A percentile compares a stretch with the other conserved stretches of the same genome.
These are phyloP conservation scores for Diversispora epigaea DNA, from an alignment of 192 early-diverging fungal species.

Conservation along the genomic window DNA sequence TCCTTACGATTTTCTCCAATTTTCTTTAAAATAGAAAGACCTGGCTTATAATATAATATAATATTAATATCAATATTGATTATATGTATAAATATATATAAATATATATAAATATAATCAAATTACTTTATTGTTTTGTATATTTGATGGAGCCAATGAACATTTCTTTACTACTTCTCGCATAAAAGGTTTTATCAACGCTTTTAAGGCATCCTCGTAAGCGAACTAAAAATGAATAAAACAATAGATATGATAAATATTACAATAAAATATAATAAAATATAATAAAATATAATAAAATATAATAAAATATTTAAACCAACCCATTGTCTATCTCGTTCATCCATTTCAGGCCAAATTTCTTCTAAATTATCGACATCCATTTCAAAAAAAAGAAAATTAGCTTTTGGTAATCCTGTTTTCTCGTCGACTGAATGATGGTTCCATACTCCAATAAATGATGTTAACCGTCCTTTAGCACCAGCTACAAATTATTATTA, in stretches of 20 bases:
- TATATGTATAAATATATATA: no score
- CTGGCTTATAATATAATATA: no score
- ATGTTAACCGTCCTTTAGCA: conserved; percentile 51
- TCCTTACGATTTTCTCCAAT: no score
- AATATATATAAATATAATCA: neutral
- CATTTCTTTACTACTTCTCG: conserved; percentile 42
- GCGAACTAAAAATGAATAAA: conserved; percentile 37
- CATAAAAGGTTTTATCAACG: conserved; percentile 46
- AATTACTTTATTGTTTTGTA: neutral
- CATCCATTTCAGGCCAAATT: conserved; percentile 54
- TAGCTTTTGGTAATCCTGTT: conserved; percentile 41
- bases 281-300: neutral
- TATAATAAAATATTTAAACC: conserved; percentile 23
- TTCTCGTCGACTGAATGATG: conserved; percentile 45
- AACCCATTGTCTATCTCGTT: conserved; percentile 52
- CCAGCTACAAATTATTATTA: conserved; percentile 41
- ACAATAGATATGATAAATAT: neutral
- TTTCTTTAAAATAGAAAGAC: no score
- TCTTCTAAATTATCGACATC: conserved; percentile 52
- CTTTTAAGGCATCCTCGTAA: conserved; percentile 42
- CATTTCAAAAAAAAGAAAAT: conserved; percentile 58
- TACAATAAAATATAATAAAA: neutral
- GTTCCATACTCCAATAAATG: conserved; percentile 48
- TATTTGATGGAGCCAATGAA: conserved; percentile 32
- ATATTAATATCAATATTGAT: no score